phyloP scores from a whole-genome alignment of 257 asterid species.

The Pogostemon cablin region DNA sequence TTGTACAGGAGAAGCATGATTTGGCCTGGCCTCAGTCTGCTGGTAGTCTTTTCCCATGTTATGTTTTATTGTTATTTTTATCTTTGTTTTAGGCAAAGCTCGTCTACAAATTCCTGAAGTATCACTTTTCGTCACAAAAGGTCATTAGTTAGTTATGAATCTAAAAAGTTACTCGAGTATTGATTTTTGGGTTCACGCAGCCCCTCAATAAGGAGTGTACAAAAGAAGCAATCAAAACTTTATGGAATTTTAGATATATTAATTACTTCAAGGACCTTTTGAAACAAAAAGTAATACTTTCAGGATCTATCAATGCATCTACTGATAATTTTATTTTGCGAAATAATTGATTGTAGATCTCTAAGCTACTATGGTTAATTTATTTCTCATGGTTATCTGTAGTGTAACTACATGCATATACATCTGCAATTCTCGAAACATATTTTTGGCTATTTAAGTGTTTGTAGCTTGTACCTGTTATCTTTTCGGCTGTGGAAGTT shows the following conservation, averaged over 20 bases:
- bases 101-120: too few relatives aligned
- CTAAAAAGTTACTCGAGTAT: too few relatives aligned
- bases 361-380: background rate
- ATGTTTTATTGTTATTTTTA: constrained; percentile 19
- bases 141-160: too few relatives aligned
- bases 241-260: too few relatives aligned
- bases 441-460: background rate
- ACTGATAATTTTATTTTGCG: background rate
- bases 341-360: background rate
- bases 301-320: background rate
- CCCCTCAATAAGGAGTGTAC: too few relatives aligned
- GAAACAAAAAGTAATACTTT: too few relatives aligned
- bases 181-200: too few relatives aligned
- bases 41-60: constrained; percentile 55
- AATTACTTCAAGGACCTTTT: too few relatives aligned
- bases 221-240: too few relatives aligned
- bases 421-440: background rate
- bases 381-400: background rate
- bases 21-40: constrained; percentile 88
- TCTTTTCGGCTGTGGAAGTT: background rate
- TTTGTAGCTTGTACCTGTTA: constrained; percentile 1
- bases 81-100: background rate
- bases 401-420: background rate
- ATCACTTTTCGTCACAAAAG: too few relatives aligned
- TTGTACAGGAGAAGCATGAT: constrained; percentile 91